phyloP scores from a whole-genome alignment of 441 rosid species.

The Kokia cookei region DNA sequence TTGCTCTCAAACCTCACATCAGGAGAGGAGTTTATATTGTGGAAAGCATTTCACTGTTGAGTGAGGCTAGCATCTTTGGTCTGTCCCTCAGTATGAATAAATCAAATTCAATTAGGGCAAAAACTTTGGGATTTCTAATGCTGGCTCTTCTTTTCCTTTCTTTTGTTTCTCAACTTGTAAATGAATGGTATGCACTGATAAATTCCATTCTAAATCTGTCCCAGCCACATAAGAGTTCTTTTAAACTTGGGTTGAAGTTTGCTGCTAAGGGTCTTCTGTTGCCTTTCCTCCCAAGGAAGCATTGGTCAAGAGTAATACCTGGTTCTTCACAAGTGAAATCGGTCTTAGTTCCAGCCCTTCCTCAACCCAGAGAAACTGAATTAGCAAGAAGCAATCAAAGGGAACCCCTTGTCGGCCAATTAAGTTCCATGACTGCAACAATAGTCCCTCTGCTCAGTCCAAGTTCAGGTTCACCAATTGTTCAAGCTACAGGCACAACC shows the following conservation, averaged over 20 bases:
- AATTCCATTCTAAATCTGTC: conserved; percentile 27
- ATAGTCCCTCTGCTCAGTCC: conserved; percentile 43
- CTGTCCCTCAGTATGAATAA: conserved; percentile 17
- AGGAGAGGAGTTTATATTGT: conserved; percentile 34
- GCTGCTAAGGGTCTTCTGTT: conserved; percentile 40
- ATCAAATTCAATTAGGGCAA: conserved; percentile 16
- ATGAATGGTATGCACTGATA: conserved; percentile 38
- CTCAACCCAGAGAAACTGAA: conserved; percentile 27
- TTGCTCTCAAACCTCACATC: conserved; percentile 38
- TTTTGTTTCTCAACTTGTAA: conserved; percentile 33
- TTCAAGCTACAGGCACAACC: conserved; percentile 7
- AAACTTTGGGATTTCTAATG: conserved; percentile 27
- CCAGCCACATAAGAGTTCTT: conserved; percentile 25
- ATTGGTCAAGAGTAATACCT: conserved; percentile 29
- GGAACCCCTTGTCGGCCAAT: conserved; percentile 15
- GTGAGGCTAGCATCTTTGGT: conserved; percentile 38
- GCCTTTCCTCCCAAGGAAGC: conserved; percentile 40
- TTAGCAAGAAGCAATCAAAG: conserved; percentile 11
- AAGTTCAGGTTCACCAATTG: conserved; percentile 27
- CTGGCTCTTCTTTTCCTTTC: conserved; percentile 37
- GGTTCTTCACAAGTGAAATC: conserved; percentile 23
- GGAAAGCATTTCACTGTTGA: conserved; percentile 39
- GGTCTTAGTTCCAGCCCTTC: conserved; percentile 24
- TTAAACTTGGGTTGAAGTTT: conserved; percentile 30
- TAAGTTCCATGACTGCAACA: conserved; percentile 40